Conservation (phyloP, 345 rosid genomes). For the Dovyalis caffra region DNA sequence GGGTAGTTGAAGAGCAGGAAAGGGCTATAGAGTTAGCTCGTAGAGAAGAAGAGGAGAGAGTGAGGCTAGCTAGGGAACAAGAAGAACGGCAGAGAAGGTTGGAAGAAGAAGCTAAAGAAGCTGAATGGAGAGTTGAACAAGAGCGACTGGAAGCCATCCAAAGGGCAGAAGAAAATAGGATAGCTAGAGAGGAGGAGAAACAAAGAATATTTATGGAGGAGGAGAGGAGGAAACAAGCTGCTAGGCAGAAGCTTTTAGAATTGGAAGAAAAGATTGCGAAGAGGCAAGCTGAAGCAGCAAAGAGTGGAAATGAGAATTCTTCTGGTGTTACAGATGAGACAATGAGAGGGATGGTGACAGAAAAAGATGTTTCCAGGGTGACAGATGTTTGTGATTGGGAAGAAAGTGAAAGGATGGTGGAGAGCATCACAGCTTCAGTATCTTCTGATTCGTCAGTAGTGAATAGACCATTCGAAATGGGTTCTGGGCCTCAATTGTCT, state of each 20-base stretch:
- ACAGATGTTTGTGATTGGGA: conserved; percentile 78
- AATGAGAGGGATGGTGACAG: conserved; percentile 38
- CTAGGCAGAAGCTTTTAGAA: conserved; percentile 90
- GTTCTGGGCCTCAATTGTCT: conserved; percentile 44
- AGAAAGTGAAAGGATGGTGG: conserved; percentile 85
- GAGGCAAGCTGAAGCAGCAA: conserved; percentile 64
- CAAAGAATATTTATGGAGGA: conserved; percentile 74
- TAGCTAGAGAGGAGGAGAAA: conserved; percentile 92
- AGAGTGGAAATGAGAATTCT: conserved; percentile 38
- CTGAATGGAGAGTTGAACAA: conserved; percentile 88
- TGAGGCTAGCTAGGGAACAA: conserved; percentile 71
- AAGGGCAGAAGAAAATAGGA: conserved; percentile 78
- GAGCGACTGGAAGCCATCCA: conserved; percentile 67
- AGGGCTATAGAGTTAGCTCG: conserved; percentile 77
- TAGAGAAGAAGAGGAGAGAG: conserved; percentile 87
- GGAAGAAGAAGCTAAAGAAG: conserved; percentile 88
- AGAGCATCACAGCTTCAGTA: conserved; percentile 77
- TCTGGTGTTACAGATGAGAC: conserved; percentile 53
- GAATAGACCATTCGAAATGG: conserved; percentile 53
- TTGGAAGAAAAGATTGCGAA: conserved; percentile 90
- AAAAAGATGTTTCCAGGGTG: conserved; percentile 42
- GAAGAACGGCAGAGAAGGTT: conserved; percentile 69
- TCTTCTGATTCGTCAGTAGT: conserved; percentile 62
- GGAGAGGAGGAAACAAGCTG: conserved; percentile 96
- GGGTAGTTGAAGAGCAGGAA: conserved; percentile 76